Conservation (phyloP, 306 rosid species). For the Cicer bijugum region DNA sequence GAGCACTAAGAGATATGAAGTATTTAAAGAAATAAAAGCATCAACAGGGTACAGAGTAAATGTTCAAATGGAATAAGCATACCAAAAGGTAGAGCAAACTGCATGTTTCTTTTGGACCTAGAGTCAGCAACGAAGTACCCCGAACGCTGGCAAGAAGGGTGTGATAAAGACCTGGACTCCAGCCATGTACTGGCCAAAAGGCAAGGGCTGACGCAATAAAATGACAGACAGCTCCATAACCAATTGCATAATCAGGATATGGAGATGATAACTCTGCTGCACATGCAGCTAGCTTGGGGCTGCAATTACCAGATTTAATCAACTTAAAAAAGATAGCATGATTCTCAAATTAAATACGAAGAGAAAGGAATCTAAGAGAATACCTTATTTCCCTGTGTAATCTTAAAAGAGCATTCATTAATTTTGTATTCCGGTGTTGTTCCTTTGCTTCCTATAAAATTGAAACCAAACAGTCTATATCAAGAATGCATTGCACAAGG, state of each 20-base stretch:
- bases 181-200: constrained; percentile 93
- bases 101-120: constrained; percentile 98
- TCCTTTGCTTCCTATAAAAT: constrained; percentile 79
- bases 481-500: constrained; percentile 31
- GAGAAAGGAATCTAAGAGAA: constrained; percentile 40
- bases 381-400: constrained; percentile 97
- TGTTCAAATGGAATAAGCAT: constrained; percentile 46
- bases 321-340: constrained; percentile 41
- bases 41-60: constrained; percentile 16
- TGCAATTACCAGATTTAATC: constrained; percentile 55
- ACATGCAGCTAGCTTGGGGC: constrained; percentile 96
- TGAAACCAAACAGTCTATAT: constrained; percentile 47
- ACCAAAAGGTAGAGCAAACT: constrained; percentile 94
- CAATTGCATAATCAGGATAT: constrained; percentile 82
- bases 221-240: constrained; percentile 96
- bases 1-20: neutral
- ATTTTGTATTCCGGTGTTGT: constrained; percentile 90
- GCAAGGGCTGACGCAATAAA: constrained; percentile 85
- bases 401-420: constrained; percentile 84
- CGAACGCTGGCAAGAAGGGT: constrained; percentile 79
- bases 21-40: constrained; percentile 28
- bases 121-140: constrained; percentile 72
- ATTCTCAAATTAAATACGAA: constrained; percentile 26
- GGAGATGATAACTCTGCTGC: constrained; percentile 78
- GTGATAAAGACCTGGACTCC: constrained; percentile 95